Base-by-base conservation (phyloP, 352 stramenopile genomes). In the Globisporangium uncinulatum region DNA sequence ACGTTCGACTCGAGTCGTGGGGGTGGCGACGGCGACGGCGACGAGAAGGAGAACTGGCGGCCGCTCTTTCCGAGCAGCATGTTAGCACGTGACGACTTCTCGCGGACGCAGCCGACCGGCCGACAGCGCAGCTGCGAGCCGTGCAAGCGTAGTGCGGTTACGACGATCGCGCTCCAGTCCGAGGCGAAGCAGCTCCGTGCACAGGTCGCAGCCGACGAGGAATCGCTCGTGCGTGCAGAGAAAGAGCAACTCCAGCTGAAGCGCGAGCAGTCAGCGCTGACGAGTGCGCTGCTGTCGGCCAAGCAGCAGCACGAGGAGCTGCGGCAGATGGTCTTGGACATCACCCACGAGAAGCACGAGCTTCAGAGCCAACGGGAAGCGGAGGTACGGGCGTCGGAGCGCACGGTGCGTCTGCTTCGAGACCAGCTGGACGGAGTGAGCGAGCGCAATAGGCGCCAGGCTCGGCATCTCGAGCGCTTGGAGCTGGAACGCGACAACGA, bases 221-320 rank as follows among this genome's bases (percentile, higher is more conserved):
- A 81, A 31, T 66, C 70, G 0, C 52, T 89, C 10, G 59, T 83
- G 19, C 64, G 62, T 32, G 65, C 67, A 24, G 74, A 86, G 62
- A 74, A 79, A 19, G 66, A 67, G 5, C 68, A 73, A 20, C 43
- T 54, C 4, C 65, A 79, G 5, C 42, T 81, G 15, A 69, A 83
- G 44, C 70, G 62, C 46, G 79, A 89, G 50, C 74, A 79, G 39
- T 53, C 60, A 3, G 66, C 74, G 10, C 55, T 89, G 6, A 79
- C 68, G 3, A 73, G 54, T 20, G 63, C 70, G n/a, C 29, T 89
- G 24, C 6, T 83, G 6, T 57, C 64, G 15, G 62, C 70, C 0
- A 87, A 83, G 53, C 70, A 87, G 41, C 73, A 77, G 20, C 74
- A 86, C 24, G 65, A 87, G 56, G 74, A 86, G 15, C 63, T 87